Percentiles rank a stretch among this genome's conserved stretches.
Conservation (phyloP, 805 yeast genomes). For the Metschnikowia noctiluminum region DNA sequence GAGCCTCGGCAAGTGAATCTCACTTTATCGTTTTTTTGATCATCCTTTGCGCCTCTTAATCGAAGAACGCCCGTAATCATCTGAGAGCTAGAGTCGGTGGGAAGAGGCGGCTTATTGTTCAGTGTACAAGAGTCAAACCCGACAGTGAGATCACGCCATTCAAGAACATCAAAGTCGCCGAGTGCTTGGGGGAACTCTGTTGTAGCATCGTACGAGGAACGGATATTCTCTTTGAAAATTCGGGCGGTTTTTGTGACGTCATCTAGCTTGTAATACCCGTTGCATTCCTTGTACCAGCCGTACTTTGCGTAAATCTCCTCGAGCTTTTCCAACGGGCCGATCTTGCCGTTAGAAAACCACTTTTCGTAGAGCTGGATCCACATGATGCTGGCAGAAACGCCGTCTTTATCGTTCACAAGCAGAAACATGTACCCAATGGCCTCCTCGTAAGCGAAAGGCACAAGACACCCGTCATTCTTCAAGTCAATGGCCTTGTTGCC, state of each 20-base stretch:
- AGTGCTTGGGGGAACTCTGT: conserved; percentile 43
- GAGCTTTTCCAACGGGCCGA: conserved; percentile 48
- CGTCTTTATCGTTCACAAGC: conserved; percentile 87
- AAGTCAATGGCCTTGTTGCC: conserved; percentile 83
- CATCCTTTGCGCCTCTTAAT: conserved; percentile 1
- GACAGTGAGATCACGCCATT: conserved; percentile 80
- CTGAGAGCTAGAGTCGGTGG: conserved; percentile 69
- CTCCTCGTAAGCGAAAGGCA: conserved; percentile 92
- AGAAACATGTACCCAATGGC: conserved; percentile 94
- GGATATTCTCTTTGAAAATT: conserved; percentile 52
- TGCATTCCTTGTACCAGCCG: conserved; percentile 82
- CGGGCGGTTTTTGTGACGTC: conserved; percentile 47
- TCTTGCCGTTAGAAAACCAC: conserved; percentile 44
- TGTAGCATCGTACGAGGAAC: conserved; percentile 27
- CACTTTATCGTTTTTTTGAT: conserved; percentile 35
- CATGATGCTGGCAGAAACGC: conserved; percentile 73
- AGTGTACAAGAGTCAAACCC: conserved; percentile 75
- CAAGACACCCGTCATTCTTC: conserved; percentile 57
- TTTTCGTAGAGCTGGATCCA: conserved; percentile 65
- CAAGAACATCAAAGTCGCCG: conserved; percentile 54
- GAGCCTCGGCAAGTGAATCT: conserved; percentile 89
- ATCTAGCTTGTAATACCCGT: conserved; percentile 76
- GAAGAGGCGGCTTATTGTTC: conserved; percentile 59
- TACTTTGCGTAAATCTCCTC: conserved; percentile 56
- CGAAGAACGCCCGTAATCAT: conserved; percentile 73